Percentiles rank a stretch among this genome's conserved stretches.
These are phyloP conservation scores for Sporothrix pseudoabietina DNA, from an alignment of 2,329 filamentous ascomycete species.

Conservation along the genomic window DNA sequence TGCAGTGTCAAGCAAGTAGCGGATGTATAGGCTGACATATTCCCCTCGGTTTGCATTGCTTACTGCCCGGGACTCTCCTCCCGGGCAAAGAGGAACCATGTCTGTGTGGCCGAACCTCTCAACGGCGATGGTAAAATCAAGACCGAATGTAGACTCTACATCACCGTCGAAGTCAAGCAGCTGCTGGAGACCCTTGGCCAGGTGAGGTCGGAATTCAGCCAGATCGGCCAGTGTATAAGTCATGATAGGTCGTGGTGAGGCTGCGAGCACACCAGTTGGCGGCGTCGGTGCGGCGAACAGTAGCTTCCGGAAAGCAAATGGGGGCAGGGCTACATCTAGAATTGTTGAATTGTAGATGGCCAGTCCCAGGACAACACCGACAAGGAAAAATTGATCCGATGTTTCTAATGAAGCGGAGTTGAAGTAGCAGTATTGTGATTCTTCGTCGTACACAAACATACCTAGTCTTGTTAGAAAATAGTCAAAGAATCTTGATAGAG, in stretches of 20 bases:
- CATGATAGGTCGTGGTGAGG: slow-evolving; percentile 63
- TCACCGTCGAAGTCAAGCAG: slow-evolving; percentile 83
- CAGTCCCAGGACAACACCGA: slow-evolving; percentile 82
- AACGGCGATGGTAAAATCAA: slow-evolving; percentile 76
- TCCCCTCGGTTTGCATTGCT: slow-evolving; percentile 83
- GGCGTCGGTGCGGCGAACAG: slow-evolving; percentile 72
- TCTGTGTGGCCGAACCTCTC: slow-evolving; percentile 73
- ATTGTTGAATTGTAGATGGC: slow-evolving; percentile 97
- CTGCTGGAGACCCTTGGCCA: slow-evolving; percentile 74
- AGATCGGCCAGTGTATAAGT: slow-evolving; percentile 79
- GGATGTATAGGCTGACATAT: slow-evolving; percentile 83
- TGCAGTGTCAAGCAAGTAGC: slow-evolving; percentile 75
- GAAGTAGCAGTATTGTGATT: slow-evolving; percentile 90
- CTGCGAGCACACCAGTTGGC: slow-evolving; percentile 52
- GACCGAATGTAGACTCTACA: slow-evolving; percentile 76
- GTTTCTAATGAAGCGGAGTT: slow-evolving; percentile 88
- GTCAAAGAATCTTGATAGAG: background rate
- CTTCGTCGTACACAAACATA: slow-evolving; percentile 90
- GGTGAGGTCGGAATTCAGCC: slow-evolving; percentile 74
- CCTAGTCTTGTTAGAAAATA: slow-evolving; percentile 51
- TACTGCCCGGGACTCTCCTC: slow-evolving; percentile 73
- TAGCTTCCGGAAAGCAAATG: slow-evolving; percentile 87
- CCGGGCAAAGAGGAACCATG: slow-evolving; percentile 70
- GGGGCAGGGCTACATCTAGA: slow-evolving; percentile 81
- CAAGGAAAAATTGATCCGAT: slow-evolving; percentile 87